Evolutionary conservation across 73 alveolate genomes (phyloP), one percentile per base, ranked within the genome.

Genomic region (Tetrahymena elliotti): DNA sequence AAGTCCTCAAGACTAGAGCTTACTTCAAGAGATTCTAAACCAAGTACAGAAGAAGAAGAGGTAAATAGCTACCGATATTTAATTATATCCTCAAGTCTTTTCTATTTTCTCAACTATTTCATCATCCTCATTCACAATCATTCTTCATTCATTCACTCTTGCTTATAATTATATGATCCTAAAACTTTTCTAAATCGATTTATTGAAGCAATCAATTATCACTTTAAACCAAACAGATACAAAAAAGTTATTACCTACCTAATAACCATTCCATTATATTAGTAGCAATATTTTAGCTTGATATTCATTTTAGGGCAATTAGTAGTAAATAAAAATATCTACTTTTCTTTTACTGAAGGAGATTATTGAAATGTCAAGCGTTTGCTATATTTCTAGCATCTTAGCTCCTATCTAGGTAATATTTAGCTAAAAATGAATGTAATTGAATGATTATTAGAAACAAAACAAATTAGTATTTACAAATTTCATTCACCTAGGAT

Each of bases 21-120:
- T 99, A 99, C 97, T 99, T 98, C 99, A 98, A 98, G 96, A 97
- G 99, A 95, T 99, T 97, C 98, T 99, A 99, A 97, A 99, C 99
- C 95, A 97, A 98, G 94, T 98, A 94, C 98, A 99, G 99, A 96
- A 98, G 99, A 96, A 97, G 99, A 97, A 97, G 99, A 96, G 38
- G 92, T 34, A 36, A 33, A 27, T 22, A 53, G 52, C 38, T 53
- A 35, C 53, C n/a, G 53, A 37, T 13, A 34, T 35, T 83, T 6
- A 2, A 4, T 83, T 83, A 10, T 9, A 11, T 1, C 84, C 27
- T 33, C 82, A 3, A 6, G 10, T 35, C 15, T 24, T n/a, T 93
- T 93, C 27, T 37, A 13, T 52, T 35, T 24, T 33, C 94, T 5
- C 5, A 11, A 27, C n/a, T 93, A 33, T 37, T 35, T 35, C 6